Evolutionary conservation across 2,329 filamentous ascomycete genomes (phyloP).

Genomic region (Trichoderma sp.): DNA sequence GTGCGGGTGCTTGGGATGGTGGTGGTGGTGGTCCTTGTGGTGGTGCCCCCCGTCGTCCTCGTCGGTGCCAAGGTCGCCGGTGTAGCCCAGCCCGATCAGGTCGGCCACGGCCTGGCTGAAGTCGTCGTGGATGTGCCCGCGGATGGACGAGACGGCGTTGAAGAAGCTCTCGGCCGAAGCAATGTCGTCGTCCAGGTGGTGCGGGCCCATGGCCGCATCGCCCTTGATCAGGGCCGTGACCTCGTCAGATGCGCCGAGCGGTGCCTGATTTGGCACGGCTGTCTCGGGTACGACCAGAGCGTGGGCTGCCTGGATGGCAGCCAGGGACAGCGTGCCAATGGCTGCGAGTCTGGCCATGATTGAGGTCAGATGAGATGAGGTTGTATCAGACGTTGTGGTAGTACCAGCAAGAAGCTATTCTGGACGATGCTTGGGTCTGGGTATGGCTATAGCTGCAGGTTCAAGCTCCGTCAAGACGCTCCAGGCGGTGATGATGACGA

Average conservation of each 20-base stretch:
- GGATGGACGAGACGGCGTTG: constrained; percentile 15
- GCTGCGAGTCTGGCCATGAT: constrained; percentile 22
- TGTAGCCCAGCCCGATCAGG: constrained; percentile 15
- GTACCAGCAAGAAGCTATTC: constrained; percentile 1
- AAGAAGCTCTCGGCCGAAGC: constrained; percentile 20
- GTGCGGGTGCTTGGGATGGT: background rate
- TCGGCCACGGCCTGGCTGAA: constrained; percentile 14
- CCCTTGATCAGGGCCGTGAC: constrained; percentile 14
- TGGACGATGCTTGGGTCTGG: background rate
- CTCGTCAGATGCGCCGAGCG: constrained; percentile 17
- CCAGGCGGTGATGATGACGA: constrained; percentile 20
- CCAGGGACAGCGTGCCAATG: constrained; percentile 25
- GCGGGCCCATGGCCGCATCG: constrained; percentile 4
- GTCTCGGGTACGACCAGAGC: constrained; percentile 25
- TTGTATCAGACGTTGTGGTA: background rate
- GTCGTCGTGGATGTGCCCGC: constrained; percentile 25
- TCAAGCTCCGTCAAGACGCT: constrained; percentile 6
- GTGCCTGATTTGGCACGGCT: constrained; percentile 23
- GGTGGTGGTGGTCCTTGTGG: constrained; percentile 41
- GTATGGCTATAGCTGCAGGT: no score
- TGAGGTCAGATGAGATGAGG: background rate
- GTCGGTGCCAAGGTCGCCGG: constrained; percentile 2
- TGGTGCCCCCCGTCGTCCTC: background rate
- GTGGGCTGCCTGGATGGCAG: constrained; percentile 17
- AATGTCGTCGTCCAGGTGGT: constrained; percentile 15